phyloP scores from a whole-genome alignment of 2,329 filamentous ascomycete species.

The Colletotrichum sp. region DNA sequence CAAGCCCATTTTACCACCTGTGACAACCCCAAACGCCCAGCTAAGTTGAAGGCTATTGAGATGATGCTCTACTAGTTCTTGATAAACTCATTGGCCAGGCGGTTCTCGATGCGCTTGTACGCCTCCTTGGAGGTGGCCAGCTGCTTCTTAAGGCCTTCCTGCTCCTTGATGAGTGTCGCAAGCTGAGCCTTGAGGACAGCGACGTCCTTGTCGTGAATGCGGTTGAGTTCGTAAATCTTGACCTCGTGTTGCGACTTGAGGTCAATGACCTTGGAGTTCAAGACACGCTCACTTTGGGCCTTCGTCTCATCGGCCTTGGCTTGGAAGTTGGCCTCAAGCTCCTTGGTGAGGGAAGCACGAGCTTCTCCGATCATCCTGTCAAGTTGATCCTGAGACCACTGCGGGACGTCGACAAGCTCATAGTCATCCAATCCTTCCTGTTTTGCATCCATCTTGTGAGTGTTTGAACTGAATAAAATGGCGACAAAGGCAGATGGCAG shows the following conservation, averaged over 20 bases:
- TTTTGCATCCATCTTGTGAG: neutral
- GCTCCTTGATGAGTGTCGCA: neutral
- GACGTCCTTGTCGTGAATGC: neutral
- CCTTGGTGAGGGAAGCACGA: rapidly evolving
- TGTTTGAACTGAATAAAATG: neutral
- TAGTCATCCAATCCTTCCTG: neutral
- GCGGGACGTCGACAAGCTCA: neutral
- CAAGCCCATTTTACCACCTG: neutral
- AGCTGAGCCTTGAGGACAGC: rapidly evolving
- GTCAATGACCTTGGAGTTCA: neutral
- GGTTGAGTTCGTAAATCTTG: rapidly evolving
- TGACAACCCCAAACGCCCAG: neutral
- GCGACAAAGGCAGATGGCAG: neutral
- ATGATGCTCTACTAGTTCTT: neutral
- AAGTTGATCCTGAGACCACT: neutral
- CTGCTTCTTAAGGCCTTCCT: neutral
- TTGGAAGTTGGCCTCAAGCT: rapidly evolving
- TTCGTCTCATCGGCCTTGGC: rapidly evolving
- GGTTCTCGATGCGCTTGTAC: neutral
- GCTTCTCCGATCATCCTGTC: rapidly evolving
- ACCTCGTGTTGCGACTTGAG: neutral
- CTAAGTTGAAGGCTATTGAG: neutral
- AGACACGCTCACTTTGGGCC: neutral
- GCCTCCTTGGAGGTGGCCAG: neutral
- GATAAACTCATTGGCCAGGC: neutral